Conservation (phyloP, 495 filamentous ascomycete species). For the Hyaloscypha variabilis region DNA sequence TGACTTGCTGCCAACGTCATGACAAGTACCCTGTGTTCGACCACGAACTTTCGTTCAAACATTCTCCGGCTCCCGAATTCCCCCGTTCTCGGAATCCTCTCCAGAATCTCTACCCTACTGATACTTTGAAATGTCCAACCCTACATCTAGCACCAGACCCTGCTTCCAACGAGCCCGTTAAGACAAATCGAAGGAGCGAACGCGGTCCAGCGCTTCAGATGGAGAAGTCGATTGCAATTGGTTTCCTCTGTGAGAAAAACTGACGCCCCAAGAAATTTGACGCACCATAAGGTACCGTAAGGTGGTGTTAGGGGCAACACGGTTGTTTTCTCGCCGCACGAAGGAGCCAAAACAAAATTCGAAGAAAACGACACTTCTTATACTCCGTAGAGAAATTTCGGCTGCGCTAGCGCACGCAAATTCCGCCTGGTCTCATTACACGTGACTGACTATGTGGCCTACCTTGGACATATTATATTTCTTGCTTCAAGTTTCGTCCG, state of each 20-base stretch:
- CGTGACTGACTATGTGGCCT: too few relatives aligned
- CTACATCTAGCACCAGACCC: constrained; percentile 21
- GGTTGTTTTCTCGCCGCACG: constrained; percentile 34
- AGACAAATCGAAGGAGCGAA: constrained; percentile 35
- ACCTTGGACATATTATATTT: too few relatives aligned
- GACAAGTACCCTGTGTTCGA: too few relatives aligned
- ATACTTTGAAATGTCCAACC: constrained; percentile 33
- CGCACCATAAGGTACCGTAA: constrained; percentile 28
- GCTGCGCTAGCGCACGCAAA: background rate
- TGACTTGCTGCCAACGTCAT: too few relatives aligned
- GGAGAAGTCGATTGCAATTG: constrained; percentile 33
- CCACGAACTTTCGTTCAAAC: too few relatives aligned
- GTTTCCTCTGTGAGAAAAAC: constrained; percentile 33
- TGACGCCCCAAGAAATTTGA: constrained; percentile 34
- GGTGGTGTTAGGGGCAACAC: constrained; percentile 34
- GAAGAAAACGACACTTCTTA: background rate
- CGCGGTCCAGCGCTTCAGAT: constrained; percentile 16
- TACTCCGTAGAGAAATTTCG: background rate
- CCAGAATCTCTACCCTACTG: too few relatives aligned
- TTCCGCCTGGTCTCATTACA: too few relatives aligned
- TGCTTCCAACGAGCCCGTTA: constrained; percentile 32
- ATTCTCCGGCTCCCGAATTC: too few relatives aligned
- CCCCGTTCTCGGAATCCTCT: too few relatives aligned
- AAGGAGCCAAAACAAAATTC: constrained; percentile 20
- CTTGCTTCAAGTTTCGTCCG: too few relatives aligned